These are phyloP conservation scores for Phytophthora ramorum DNA, from an alignment of 352 stramenopile genomes.

Conservation along the genomic window DNA sequence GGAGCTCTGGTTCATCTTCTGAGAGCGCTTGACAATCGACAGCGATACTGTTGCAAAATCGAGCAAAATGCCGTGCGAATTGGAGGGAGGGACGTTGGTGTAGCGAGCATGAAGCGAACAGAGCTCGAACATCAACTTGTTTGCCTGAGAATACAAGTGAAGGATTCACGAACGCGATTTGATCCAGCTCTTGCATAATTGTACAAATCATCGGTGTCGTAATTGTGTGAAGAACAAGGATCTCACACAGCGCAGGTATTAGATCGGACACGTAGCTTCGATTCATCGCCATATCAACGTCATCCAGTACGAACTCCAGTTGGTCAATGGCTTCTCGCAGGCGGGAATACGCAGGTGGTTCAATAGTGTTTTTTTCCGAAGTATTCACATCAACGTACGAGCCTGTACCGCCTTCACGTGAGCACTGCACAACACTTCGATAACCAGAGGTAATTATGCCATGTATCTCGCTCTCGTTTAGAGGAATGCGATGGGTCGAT, in stretches of 20 bases:
- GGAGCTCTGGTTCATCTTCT: constrained; percentile 4
- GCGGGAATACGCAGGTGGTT: constrained; percentile 22
- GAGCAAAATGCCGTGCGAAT: constrained; percentile 19
- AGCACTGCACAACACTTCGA: constrained; percentile 25
- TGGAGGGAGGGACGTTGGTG: constrained; percentile 30
- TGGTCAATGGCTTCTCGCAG: constrained; percentile 26
- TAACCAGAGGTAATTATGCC: constrained; percentile 20
- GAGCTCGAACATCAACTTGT: constrained; percentile 13
- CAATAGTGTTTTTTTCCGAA: constrained; percentile 20
- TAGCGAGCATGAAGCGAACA: constrained; percentile 33
- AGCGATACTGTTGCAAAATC: constrained; percentile 30
- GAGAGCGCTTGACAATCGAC: constrained; percentile 1
- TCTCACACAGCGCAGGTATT: constrained; percentile 27
- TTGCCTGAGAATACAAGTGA: constrained; percentile 17
- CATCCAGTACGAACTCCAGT: constrained; percentile 30
- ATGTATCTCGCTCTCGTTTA: constrained; percentile 19
- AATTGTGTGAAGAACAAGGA: constrained; percentile 30
- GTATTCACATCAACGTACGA: constrained; percentile 27
- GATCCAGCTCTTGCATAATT: constrained; percentile 28
- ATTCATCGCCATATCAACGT: constrained; percentile 26
- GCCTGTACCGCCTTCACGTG: neutral
- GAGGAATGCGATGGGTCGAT: neutral
- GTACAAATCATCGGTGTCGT: constrained; percentile 30
- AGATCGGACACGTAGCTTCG: constrained; percentile 19
- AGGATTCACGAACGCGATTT: constrained; percentile 38